Conservation (phyloP, 2,329 filamentous ascomycete genomes). For the Dendrostoma leiphaemia region DNA sequence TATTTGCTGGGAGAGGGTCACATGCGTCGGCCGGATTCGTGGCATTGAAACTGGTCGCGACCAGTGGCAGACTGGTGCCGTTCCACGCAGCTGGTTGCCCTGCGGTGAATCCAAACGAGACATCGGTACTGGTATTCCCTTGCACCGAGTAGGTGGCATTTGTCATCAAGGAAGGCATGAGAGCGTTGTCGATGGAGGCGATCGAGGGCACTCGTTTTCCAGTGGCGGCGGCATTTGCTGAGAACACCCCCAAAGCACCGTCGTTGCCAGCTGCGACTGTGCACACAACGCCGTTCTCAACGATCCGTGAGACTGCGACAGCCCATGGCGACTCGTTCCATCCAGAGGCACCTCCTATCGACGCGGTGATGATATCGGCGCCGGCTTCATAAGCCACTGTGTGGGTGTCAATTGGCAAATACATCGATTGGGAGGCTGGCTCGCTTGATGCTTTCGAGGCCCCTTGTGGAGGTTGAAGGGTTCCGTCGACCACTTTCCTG, state of each 20-base stretch:
- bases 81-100: slow-evolving; percentile 42
- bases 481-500: no score
- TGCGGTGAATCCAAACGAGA: slow-evolving; percentile 41
- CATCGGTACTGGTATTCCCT: slow-evolving; percentile 26
- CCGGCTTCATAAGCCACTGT: slow-evolving; percentile 56
- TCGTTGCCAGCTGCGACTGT: slow-evolving; percentile 53
- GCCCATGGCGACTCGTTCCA: slow-evolving; percentile 53
- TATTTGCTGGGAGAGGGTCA: slow-evolving; percentile 46
- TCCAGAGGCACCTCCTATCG: slow-evolving; percentile 49
- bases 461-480: no score
- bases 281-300: slow-evolving; percentile 51
- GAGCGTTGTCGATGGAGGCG: slow-evolving; percentile 48
- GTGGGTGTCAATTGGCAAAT: background rate
- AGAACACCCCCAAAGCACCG: slow-evolving; percentile 46
- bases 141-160: slow-evolving; percentile 40
- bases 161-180: slow-evolving; percentile 41
- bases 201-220: slow-evolving; percentile 47
- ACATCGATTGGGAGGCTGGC: no score
- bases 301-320: slow-evolving; percentile 49
- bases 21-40: slow-evolving; percentile 50
- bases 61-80: slow-evolving; percentile 47
- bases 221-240: slow-evolving; percentile 45
- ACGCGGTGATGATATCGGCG: slow-evolving; percentile 55
- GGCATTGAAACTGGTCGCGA: slow-evolving; percentile 48
- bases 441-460: no score